These are phyloP conservation scores for Pythium oligandrum DNA, from an alignment of 352 stramenopile species.

Conservation along the genomic window DNA sequence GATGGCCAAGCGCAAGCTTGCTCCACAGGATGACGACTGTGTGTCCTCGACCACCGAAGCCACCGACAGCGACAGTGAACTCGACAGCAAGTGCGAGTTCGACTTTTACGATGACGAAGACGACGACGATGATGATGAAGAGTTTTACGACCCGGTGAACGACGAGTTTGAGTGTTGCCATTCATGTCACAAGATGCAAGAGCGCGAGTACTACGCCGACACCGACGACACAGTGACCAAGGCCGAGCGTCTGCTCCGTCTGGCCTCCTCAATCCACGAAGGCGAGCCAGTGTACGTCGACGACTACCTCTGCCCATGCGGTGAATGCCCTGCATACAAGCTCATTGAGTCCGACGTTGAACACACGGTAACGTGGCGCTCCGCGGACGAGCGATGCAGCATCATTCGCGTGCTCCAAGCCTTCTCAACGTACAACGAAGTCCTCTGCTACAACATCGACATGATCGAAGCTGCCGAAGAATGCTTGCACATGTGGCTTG, in stretches of 20 bases:
- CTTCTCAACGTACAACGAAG: conserved; percentile 73
- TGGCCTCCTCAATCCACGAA: conserved; percentile 17
- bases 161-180: neutral
- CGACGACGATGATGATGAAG: conserved; percentile 24
- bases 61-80: conserved; percentile 42
- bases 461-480: conserved; percentile 53
- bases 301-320: conserved; percentile 62
- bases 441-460: conserved; percentile 37
- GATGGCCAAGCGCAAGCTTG: conserved; percentile 6
- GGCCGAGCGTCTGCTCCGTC: conserved; percentile 29
- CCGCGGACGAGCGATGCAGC: conserved; percentile 24
- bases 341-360: conserved; percentile 43
- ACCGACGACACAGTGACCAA: conserved; percentile 29
- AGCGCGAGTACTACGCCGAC: conserved; percentile 17
- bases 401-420: conserved; percentile 53
- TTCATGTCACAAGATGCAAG: neutral
- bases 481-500: conserved; percentile 49
- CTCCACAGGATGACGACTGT: conserved; percentile 24
- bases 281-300: conserved; percentile 35
- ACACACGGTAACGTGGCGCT: conserved; percentile 22
- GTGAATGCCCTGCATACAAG: conserved; percentile 56
- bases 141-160: conserved; percentile 10
- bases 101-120: conserved; percentile 18
- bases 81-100: conserved; percentile 22
- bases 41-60: conserved; percentile 42